Evolutionary conservation across 2,329 filamentous ascomycete genomes (phyloP).

Genomic region (Fusarium denticulatum): DNA sequence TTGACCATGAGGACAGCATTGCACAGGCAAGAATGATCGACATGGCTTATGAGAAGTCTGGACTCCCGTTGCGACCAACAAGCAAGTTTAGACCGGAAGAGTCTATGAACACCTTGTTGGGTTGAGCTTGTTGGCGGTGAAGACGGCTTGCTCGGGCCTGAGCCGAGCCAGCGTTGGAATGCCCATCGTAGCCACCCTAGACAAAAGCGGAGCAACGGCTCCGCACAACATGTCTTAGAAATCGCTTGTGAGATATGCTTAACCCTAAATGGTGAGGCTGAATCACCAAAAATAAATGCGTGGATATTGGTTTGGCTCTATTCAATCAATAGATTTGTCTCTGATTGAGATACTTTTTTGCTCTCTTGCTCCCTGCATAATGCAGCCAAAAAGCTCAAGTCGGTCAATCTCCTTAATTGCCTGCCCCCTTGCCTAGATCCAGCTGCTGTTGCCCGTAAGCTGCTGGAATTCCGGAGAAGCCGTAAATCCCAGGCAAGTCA

Average conservation of each 20-base stretch:
- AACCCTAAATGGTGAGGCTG: neutral
- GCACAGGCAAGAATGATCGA: neutral
- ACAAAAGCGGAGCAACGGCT: neutral
- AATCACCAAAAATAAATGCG: neutral
- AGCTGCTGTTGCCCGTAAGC: rapidly evolving
- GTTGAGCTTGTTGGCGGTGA: neutral
- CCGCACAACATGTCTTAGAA: neutral
- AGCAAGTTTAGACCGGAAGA: neutral
- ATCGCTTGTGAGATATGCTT: neutral
- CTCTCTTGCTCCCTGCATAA: rapidly evolving
- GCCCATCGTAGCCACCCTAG: neutral
- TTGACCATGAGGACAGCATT: neutral
- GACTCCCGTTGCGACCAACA: neutral
- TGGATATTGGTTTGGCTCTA: rapidly evolving
- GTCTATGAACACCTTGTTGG: neutral
- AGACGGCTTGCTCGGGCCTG: neutral
- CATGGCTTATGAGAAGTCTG: neutral
- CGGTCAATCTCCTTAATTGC: no score
- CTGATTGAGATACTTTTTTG: no score
- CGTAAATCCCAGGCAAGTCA: neutral
- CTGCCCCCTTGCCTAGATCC: no score
- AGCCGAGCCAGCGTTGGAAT: neutral
- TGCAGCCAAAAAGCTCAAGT: neutral
- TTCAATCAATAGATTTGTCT: no score
- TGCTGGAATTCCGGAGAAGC: neutral